Percentiles rank a stretch among this genome's conserved stretches.
Evolutionary conservation across 306 rosid species (phyloP).

Genomic region (Malus sylvestris): DNA sequence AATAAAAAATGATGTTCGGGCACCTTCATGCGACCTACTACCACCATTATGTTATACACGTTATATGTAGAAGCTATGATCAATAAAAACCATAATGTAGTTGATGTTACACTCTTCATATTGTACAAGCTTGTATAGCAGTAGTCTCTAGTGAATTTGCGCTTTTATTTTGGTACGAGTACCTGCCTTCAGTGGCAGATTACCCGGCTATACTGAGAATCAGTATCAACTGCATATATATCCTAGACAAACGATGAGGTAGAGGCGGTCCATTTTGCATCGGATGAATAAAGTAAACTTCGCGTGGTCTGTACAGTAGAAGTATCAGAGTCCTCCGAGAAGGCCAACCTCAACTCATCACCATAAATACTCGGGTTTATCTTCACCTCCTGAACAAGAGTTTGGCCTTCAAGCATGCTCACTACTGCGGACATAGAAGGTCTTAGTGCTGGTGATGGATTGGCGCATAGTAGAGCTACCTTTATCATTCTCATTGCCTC

Average conservation of each 20-base stretch:
- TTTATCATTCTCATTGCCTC: constrained; percentile 36
- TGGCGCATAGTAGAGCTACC: constrained; percentile 45
- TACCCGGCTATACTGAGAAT: too few species aligned
- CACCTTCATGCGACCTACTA: too few species aligned
- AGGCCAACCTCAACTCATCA: constrained; percentile 37
- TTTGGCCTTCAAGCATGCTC: constrained; percentile 55
- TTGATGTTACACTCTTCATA: neutral
- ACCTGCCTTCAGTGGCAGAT: neutral
- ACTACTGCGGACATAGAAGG: constrained; percentile 58
- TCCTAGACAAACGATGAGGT: neutral
- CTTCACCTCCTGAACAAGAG: constrained; percentile 26
- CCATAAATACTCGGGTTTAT: constrained; percentile 13
- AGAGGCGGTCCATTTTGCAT: neutral
- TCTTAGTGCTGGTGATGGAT: constrained; percentile 38
- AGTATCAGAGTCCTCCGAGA: constrained; percentile 24
- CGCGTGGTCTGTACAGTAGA: neutral
- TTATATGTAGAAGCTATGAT: too few species aligned
- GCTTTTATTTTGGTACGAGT: neutral
- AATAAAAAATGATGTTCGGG: too few species aligned
- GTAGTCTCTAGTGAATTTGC: neutral
- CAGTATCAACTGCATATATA: neutral
- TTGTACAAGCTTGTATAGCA: neutral
- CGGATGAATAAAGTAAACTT: neutral
- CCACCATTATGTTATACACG: too few species aligned
- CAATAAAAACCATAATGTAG: neutral